Conservation (phyloP, 768 basidiomycete genomes). For the Suillus subluteus region DNA sequence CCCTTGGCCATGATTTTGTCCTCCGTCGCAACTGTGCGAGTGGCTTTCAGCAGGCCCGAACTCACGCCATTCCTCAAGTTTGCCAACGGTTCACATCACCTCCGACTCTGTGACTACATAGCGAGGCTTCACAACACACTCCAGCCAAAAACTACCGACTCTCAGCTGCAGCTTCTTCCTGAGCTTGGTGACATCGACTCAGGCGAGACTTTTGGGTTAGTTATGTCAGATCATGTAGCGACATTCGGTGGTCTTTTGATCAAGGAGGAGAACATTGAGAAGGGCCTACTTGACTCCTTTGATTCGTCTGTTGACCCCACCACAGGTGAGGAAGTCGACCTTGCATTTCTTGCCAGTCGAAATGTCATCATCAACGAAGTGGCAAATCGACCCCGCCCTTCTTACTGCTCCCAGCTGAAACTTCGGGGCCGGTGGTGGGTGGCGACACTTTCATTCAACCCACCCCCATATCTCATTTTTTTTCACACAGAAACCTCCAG, state of each 20-base stretch:
- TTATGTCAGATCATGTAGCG: slow-evolving; percentile 1
- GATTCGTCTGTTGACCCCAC: not conserved
- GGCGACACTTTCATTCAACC: not conserved
- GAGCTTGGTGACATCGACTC: slow-evolving; percentile 2
- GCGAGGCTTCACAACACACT: slow-evolving; percentile 21
- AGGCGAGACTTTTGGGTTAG: slow-evolving; percentile 19
- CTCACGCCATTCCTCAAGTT: slow-evolving; percentile 16
- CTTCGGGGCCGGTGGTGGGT: not conserved
- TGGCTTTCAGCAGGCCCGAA: slow-evolving; percentile 6
- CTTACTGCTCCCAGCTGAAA: not conserved
- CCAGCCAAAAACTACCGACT: not conserved
- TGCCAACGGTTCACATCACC: slow-evolving; percentile 29
- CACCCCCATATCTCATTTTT: not conserved
- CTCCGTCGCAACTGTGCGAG: slow-evolving; percentile 23
- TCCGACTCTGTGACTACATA: slow-evolving; percentile 22
- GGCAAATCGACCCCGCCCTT: slow-evolving; percentile 4
- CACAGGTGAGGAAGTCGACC: not conserved
- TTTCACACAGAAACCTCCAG: too few species aligned
- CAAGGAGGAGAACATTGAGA: slow-evolving; percentile 5
- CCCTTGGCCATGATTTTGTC: slow-evolving; percentile 26
- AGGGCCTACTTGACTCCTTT: not conserved
- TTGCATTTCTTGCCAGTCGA: not conserved
- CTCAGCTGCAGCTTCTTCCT: slow-evolving; percentile 1
- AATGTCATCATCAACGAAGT: slow-evolving; percentile 6
- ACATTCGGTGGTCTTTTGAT: slow-evolving; percentile 6